A percentile compares a stretch with the other conserved stretches of the same genome.
phyloP scores from a whole-genome alignment of 2,329 filamentous ascomycete species.

The Hymenoscyphus occultus region DNA sequence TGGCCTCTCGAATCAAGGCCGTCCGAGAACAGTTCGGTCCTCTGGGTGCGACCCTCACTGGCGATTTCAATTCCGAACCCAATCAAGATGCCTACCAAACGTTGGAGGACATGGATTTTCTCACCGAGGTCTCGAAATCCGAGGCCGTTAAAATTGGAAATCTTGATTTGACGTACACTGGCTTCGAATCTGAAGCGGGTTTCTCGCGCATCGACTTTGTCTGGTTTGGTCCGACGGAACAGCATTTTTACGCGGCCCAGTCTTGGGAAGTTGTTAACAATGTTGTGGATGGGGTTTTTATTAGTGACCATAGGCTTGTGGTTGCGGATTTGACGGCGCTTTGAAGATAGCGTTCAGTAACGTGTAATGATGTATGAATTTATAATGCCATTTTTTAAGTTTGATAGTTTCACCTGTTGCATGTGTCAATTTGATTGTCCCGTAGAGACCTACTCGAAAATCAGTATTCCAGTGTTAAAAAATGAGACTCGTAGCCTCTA shows the following conservation, averaged over 20 bases:
- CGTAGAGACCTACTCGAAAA: no score
- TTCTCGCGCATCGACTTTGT: not conserved
- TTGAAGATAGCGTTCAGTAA: not conserved
- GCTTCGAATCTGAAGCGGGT: not conserved
- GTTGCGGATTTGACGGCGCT: not conserved
- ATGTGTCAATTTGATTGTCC: no score
- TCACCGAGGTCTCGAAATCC: not conserved
- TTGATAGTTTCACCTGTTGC: no score
- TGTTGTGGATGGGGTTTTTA: not conserved
- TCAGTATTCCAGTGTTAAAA: no score
- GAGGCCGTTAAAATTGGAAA: not conserved
- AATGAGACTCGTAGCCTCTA: no score
- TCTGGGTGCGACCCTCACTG: not conserved
- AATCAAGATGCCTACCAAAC: not conserved
- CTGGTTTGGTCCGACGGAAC: not conserved
- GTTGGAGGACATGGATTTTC: not conserved
- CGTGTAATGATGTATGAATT: no score
- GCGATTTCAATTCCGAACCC: not conserved
- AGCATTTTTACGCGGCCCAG: not conserved
- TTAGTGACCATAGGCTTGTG: not conserved
- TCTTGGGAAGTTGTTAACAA: not conserved
- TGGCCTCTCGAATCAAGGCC: not conserved
- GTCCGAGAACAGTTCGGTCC: not conserved
- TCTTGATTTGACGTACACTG: not conserved
- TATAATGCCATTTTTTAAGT: no score